Evolutionary conservation across 805 yeast species (phyloP), one percentile per base, ranked within the genome.

Genomic region (Lachancea quebecensis): DNA sequence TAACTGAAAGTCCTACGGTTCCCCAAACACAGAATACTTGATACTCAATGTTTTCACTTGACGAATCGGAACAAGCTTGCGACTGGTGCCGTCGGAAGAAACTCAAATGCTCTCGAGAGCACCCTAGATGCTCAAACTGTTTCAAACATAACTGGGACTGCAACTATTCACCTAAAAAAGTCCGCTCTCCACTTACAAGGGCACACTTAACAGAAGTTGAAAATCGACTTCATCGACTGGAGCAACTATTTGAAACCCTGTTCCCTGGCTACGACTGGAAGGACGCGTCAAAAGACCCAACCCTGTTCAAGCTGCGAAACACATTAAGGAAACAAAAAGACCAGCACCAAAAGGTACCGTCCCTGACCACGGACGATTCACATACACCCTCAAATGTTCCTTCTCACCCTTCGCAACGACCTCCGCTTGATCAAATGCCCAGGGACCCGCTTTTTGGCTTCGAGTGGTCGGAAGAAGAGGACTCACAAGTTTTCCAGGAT

Each of bases 71-170:
- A 25, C 62, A 58, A 43, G 65, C 65, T 12, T 87, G 96, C 64
- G 95, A 87, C 62, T 80, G 90, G 2, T 87, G 96, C 60, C 75
- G 95, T 32, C 77, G 79, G 53, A 72, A 93, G 45, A 87, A 87
- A 64, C 71, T 86, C 48, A 82, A 81, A 58, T 87, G 96, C 60
- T 79, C 95, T 28, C 87, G 85, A 56, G 86, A 81, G 48, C 71
- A 66, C 25, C 96, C 95, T 2, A 76, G 74, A 50, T 87, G 95
- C 58, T 68, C 81, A 38, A 85, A 85, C 57, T 87, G 96, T 67
- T 62, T 72, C 7, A 78, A 75, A 44, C 87, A 85, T 58, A 70
- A 72, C 17, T 82, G 95, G 85, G 74, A 75, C 29, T 87, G 96
- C 62, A 66, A 77, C 1, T 87, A 87, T 58, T 81, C 90, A 17